Evolutionary conservation across 164 flowering plant genomes (phyloP).

Genomic region (Macadamia tetraphylla): DNA sequence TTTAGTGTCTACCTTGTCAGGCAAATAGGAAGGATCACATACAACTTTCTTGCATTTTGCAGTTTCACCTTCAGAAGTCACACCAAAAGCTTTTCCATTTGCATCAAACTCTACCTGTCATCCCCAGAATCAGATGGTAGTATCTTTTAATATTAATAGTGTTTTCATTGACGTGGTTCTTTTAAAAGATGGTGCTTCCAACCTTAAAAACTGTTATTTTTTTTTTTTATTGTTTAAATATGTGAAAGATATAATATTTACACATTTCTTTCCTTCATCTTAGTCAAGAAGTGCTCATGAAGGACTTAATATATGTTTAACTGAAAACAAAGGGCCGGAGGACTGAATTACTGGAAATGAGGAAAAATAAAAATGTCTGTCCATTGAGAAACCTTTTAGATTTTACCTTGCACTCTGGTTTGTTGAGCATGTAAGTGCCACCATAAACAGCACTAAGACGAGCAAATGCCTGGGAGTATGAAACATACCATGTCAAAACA

Average conservation of each 20-base stretch:
- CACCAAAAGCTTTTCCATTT: conserved; percentile 77
- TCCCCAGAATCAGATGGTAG: background rate
- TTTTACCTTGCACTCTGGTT: conserved; percentile 88
- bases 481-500: conserved; percentile 7
- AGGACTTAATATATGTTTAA: background rate
- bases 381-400: background rate
- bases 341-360: background rate
- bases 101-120: conserved; percentile 74
- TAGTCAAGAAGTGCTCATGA: background rate
- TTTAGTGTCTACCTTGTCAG: conserved; percentile 57
- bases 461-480: conserved; percentile 71
- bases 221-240: too few species aligned
- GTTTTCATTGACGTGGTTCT: background rate
- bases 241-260: background rate
- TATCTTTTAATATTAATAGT: too few species aligned
- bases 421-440: conserved; percentile 98
- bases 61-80: conserved; percentile 96
- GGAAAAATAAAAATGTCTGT: background rate
- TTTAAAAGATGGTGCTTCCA: too few species aligned
- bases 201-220: too few species aligned
- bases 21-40: conserved; percentile 92
- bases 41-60: conserved; percentile 98
- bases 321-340: background rate
- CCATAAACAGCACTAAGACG: conserved; percentile 98
- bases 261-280: background rate